phyloP scores from a whole-genome alignment of 805 yeast species.

The Ogataea zsoltii region DNA sequence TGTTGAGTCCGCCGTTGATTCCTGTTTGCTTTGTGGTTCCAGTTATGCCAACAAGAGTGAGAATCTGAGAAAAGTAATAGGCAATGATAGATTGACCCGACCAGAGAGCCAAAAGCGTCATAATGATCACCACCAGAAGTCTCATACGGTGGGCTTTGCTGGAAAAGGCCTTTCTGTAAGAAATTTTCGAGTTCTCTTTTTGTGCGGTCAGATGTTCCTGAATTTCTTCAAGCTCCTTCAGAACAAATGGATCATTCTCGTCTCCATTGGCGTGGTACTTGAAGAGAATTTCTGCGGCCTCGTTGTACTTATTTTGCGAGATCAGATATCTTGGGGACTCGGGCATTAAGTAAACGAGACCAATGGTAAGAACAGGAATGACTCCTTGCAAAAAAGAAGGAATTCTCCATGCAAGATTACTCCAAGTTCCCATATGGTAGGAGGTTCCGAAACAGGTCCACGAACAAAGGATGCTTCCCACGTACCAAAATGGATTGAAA shows the following conservation, averaged over 20 bases:
- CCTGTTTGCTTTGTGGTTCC: slow-evolving; percentile 42
- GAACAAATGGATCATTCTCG: slow-evolving; percentile 22
- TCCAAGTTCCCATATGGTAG: slow-evolving; percentile 27
- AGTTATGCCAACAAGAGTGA: slow-evolving; percentile 53
- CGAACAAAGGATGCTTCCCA: slow-evolving; percentile 46
- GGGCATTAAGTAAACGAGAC: slow-evolving; percentile 37
- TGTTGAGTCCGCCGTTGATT: slow-evolving; percentile 50
- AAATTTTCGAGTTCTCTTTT: slow-evolving; percentile 35
- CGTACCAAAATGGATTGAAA: slow-evolving; percentile 46
- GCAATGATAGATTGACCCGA: slow-evolving; percentile 47
- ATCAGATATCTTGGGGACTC: slow-evolving; percentile 41
- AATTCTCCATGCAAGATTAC: slow-evolving; percentile 50
- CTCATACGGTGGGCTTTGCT: slow-evolving; percentile 37
- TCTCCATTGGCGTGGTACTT: slow-evolving; percentile 38
- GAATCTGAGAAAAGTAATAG: slow-evolving; percentile 44
- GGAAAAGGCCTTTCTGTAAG: slow-evolving; percentile 22
- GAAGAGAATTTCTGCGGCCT: slow-evolving; percentile 35
- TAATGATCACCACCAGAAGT: slow-evolving; percentile 29
- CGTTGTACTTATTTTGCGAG: slow-evolving; percentile 33
- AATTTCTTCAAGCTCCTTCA: slow-evolving; percentile 29
- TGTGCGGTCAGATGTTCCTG: slow-evolving; percentile 26
- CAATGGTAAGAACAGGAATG: slow-evolving; percentile 42
- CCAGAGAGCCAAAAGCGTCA: slow-evolving; percentile 36
- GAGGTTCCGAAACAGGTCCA: slow-evolving; percentile 47
- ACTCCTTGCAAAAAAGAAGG: slow-evolving; percentile 51